phyloP scores from a whole-genome alignment of 176 grass and related monocot species.

The Zoysia pacifica region DNA sequence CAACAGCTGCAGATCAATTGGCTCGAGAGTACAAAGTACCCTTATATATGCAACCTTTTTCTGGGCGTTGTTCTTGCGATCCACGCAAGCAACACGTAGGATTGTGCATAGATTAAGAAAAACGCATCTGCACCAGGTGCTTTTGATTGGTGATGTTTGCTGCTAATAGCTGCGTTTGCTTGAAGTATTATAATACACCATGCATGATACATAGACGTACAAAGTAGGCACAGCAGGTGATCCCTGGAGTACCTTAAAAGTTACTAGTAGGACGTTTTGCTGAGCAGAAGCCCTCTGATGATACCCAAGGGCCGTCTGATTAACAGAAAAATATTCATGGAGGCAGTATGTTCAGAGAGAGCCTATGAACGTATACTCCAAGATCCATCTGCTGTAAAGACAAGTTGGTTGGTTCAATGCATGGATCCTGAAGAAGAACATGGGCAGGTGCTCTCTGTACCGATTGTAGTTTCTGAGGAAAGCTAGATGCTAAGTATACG shows the following conservation, averaged over 20 bases:
- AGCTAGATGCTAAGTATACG: neutral
- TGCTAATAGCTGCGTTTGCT: too few relatives aligned
- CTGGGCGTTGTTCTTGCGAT: neutral
- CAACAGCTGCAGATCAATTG: neutral
- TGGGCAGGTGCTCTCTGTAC: neutral
- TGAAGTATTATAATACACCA: too few relatives aligned
- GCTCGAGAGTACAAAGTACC: neutral
- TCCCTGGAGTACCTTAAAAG: too few relatives aligned
- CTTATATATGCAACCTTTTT: neutral
- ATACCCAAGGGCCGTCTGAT: conserved; percentile 4
- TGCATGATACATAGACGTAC: neutral
- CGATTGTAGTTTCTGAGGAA: neutral
- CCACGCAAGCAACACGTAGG: conserved; percentile 14
- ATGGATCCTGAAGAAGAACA: neutral
- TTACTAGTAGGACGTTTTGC: too few relatives aligned
- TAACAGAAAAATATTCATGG: neutral
- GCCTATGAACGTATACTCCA: neutral
- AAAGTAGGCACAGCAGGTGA: neutral
- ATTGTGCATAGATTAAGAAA: neutral
- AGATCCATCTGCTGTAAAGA: conserved; percentile 24
- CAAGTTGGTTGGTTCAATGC: neutral
- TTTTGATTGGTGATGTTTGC: neutral
- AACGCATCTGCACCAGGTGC: neutral
- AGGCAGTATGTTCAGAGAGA: neutral
- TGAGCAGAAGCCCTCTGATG: conserved; percentile 7